A percentile compares a stretch with the other conserved stretches of the same genome.
phyloP scores from a whole-genome alignment of 2,329 filamentous ascomycete species.

The Cordyceps javanica region DNA sequence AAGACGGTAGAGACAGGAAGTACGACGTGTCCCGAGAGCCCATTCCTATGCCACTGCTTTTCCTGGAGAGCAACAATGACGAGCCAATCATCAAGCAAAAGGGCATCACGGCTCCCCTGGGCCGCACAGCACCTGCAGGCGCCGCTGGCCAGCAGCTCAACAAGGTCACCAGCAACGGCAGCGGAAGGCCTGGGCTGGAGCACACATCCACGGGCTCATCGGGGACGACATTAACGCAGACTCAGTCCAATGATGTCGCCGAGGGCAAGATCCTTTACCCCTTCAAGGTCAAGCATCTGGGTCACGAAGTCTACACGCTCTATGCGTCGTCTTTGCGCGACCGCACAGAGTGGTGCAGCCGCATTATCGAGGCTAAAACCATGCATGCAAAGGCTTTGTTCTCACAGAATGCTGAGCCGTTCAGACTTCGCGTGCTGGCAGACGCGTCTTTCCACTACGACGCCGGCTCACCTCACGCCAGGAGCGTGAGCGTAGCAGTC shows the following conservation, averaged over 20 bases:
- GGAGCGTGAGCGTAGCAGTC: slow-evolving; percentile 65
- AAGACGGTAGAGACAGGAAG: slow-evolving; percentile 68
- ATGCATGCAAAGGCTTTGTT: slow-evolving; percentile 83
- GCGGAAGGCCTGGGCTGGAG: slow-evolving; percentile 53
- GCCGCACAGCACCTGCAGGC: slow-evolving; percentile 55
- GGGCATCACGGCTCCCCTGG: slow-evolving; percentile 59
- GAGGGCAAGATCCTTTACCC: slow-evolving; percentile 86
- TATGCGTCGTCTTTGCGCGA: slow-evolving; percentile 73
- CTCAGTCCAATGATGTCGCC: slow-evolving; percentile 51
- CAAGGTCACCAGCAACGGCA: slow-evolving; percentile 46
- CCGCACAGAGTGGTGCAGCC: slow-evolving; percentile 83
- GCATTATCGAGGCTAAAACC: slow-evolving; percentile 92
- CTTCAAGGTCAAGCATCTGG: slow-evolving; percentile 92
- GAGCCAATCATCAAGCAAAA: slow-evolving; percentile 82
- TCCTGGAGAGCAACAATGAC: slow-evolving; percentile 87
- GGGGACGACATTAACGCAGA: slow-evolving; percentile 35
- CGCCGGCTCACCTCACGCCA: slow-evolving; percentile 49
- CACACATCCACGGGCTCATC: slow-evolving; percentile 66
- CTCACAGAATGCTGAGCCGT: slow-evolving; percentile 92
- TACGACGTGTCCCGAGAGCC: slow-evolving; percentile 94
- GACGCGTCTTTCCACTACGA: slow-evolving; percentile 89
- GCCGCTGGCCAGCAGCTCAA: slow-evolving; percentile 53
- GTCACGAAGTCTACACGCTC: slow-evolving; percentile 85
- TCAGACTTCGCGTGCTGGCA: slow-evolving; percentile 83
- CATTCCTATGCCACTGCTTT: slow-evolving; percentile 93